Percentiles rank a stretch among this genome's conserved stretches.
phyloP scores from a whole-genome alignment of 2,329 filamentous ascomycete species.

The Aspergillus sp. region DNA sequence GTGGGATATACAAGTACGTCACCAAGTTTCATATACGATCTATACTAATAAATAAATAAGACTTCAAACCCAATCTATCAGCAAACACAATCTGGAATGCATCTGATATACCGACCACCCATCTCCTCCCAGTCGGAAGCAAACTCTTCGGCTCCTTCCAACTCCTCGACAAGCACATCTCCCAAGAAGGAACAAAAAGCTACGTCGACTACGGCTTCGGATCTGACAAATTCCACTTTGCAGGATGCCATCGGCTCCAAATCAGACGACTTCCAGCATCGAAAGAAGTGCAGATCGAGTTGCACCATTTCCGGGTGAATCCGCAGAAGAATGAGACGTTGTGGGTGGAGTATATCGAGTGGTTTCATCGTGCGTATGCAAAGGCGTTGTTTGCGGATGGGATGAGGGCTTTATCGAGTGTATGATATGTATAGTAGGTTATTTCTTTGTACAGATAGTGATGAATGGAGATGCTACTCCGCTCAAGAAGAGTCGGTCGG shows the following conservation, averaged over 20 bases:
- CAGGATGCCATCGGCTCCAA: constrained; percentile 12
- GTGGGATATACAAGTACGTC: not conserved
- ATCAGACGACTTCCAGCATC: constrained; percentile 5
- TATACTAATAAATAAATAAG: not conserved
- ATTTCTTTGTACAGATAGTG: too few species aligned
- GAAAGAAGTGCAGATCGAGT: constrained; percentile 4
- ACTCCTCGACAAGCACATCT: constrained; percentile 10
- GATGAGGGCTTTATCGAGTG: not conserved
- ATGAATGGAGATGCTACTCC: too few species aligned
- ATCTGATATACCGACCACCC: not conserved
- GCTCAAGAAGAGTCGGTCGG: too few species aligned
- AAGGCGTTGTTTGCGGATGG: constrained; percentile 9
- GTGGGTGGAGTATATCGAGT: constrained; percentile 2
- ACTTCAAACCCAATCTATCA: not conserved
- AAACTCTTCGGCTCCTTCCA: constrained; percentile 9
- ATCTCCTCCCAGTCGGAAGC: constrained; percentile 7
- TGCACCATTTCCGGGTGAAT: constrained; percentile 13
- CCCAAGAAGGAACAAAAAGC: constrained; percentile 1
- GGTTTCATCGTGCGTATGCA: constrained; percentile 7
- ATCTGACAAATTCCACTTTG: constrained; percentile 7
- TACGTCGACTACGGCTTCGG: constrained; percentile 14
- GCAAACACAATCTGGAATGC: constrained; percentile 5
- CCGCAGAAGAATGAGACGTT: constrained; percentile 10
- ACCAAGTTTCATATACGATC: not conserved
- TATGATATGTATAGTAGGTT: too few species aligned